A percentile compares a stretch with the other conserved stretches of the same genome.
phyloP scores from a whole-genome alignment of 495 filamentous ascomycete species.

The Hyaloscypha bicolor region DNA sequence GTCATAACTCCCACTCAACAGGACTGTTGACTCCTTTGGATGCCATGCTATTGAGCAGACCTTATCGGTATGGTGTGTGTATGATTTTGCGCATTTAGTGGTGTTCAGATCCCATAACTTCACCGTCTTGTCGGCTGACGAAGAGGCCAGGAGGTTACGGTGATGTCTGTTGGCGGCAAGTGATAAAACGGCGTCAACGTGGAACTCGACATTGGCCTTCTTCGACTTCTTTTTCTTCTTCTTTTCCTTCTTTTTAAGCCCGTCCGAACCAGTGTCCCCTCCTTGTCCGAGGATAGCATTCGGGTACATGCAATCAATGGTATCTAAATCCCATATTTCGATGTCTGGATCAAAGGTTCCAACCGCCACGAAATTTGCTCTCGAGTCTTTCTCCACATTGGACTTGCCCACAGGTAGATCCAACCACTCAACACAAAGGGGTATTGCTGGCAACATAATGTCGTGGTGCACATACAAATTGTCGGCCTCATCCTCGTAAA shows the following conservation, averaged over 20 bases:
- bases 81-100: constrained; percentile 89
- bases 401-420: constrained; percentile 80
- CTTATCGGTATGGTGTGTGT: constrained; percentile 90
- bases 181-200: constrained; percentile 90
- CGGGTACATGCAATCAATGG: constrained; percentile 95
- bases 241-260: constrained; percentile 57
- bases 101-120: constrained; percentile 98
- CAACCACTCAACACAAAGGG: constrained; percentile 93
- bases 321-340: constrained; percentile 96
- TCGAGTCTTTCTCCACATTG: constrained; percentile 54
- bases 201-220: constrained; percentile 88
- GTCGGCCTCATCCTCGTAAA: constrained; percentile 91
- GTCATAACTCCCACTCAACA: constrained; percentile 93
- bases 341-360: constrained; percentile 99
- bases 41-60: constrained; percentile 96
- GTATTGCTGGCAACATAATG: constrained; percentile 98
- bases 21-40: constrained; percentile 77
- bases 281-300: constrained; percentile 94
- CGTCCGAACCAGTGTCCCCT: constrained; percentile 49
- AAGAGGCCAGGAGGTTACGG: constrained; percentile 92
- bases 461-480: constrained; percentile 99
- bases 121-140: constrained; percentile 93
- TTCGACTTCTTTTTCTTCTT: constrained; percentile 82
- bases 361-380: constrained; percentile 88
- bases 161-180: constrained; percentile 91